phyloP scores from a whole-genome alignment of 176 grass and related monocot species.

The Bolboschoenus planiculmis region DNA sequence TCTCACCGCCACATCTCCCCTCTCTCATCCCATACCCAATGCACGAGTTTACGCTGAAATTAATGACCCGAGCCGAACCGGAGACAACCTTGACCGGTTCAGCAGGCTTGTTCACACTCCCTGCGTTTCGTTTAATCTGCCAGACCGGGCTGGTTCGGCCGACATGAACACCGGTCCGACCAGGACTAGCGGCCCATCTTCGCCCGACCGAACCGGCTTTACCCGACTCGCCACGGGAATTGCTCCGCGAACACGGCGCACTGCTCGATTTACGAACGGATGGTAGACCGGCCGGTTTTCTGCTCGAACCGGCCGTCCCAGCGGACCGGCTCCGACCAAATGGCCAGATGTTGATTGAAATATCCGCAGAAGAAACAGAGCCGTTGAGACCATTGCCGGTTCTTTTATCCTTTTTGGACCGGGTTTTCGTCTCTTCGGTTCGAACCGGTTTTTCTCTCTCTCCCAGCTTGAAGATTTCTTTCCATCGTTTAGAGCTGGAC shows the following conservation, averaged over 20 bases:
- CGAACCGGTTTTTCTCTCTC: constrained; percentile 39
- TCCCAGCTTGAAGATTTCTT: constrained; percentile 48
- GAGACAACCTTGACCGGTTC: constrained; percentile 3
- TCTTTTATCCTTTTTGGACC: neutral
- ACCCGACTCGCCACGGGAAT: constrained; percentile 59
- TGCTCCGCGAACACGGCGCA: constrained; percentile 83
- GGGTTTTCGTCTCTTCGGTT: constrained; percentile 28
- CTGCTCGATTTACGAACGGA: constrained; percentile 44
- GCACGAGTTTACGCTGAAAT: constrained; percentile 71
- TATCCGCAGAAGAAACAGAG: constrained; percentile 32
- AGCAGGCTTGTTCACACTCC: neutral
- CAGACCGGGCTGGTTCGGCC: constrained; percentile 72
- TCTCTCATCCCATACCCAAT: constrained; percentile 67
- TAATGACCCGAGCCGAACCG: constrained; percentile 37
- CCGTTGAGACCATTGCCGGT: neutral
- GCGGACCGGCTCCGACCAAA: constrained; percentile 75
- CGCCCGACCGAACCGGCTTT: neutral
- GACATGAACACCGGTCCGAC: constrained; percentile 47
- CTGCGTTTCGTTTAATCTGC: constrained; percentile 35
- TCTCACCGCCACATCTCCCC: constrained; percentile 21
- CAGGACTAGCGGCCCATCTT: constrained; percentile 60
- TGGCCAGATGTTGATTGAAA: constrained; percentile 89
- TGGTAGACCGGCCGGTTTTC: neutral
- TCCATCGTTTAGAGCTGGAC: constrained; percentile 50
- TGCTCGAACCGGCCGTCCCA: constrained; percentile 28